Evolutionary conservation across 176 grass and related monocot species (phyloP), one percentile per base, ranked within the genome.

Genomic region (Elaeis guineensis): DNA sequence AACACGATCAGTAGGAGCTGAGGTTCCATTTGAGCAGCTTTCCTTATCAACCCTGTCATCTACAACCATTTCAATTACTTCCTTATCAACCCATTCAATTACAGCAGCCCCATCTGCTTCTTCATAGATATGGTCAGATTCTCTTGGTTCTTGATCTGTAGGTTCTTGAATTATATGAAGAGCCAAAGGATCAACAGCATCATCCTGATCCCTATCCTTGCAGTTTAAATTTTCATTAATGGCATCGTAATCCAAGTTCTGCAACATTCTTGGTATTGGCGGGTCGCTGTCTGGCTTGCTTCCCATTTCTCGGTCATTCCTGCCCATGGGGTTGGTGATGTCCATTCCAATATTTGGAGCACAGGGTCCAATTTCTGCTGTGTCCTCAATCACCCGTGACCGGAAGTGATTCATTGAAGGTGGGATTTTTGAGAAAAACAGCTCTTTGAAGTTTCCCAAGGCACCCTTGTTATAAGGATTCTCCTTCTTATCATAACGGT

Each of bases 381-480:
- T 77, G 12, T 77, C 78, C 59, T 79, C 75, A 51, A 63, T 58
- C 52, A 79, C 55, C 28, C 63, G 16, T 62, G 86, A 85, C 22
- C 67, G 63, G 16, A 90, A 90, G 64, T 85, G 3, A 14, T 62
- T 78, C 82, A 85, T 30, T 4, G 86, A 76, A 72, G 71, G 78
- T 50, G 78, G 82, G 12, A 82, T 85, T 59, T 79, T 82, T 12
- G 71, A 69, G 25, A 84, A 79, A 54, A 90, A 85, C 26, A 82
- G 70, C 49, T 82, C 71, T 1, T 16, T 58, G 53, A 85, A 82
- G 63, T 85, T 90, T 69, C 48, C 9, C 51, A 70, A 57, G 35
- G 69, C 62, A 53, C 72, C 78, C 74, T 76, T 90, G 25, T 53
- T 32, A 68, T 90, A 82, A 1, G 86, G 86, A 56, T 90, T 90